Conservation (phyloP, 2,329 filamentous ascomycete species). For the Trichoderma guizhouense region DNA sequence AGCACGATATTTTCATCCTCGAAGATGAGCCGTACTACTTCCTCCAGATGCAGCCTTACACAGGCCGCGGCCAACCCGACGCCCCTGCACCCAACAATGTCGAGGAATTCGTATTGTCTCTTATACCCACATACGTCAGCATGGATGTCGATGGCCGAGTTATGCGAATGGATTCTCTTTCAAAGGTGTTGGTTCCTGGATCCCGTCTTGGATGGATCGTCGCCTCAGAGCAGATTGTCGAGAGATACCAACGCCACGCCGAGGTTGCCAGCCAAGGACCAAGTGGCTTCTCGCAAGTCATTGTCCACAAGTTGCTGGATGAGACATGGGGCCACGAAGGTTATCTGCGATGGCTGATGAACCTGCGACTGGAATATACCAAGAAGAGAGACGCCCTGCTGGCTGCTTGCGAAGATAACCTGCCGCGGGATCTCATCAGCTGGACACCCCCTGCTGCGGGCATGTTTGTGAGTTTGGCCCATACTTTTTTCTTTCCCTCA, state of each 20-base stretch:
- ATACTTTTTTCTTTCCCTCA: not conserved
- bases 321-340: constrained; percentile 91
- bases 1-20: constrained; percentile 81
- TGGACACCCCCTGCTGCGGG: constrained; percentile 81
- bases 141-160: constrained; percentile 86
- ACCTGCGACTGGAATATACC: constrained; percentile 79
- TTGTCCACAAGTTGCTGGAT: constrained; percentile 85
- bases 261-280: constrained; percentile 85
- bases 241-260: constrained; percentile 76
- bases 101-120: constrained; percentile 65
- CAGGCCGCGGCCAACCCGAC: constrained; percentile 47
- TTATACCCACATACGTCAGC: constrained; percentile 66
- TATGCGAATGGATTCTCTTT: constrained; percentile 87
- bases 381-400: constrained; percentile 72
- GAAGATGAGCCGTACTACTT: constrained; percentile 97
- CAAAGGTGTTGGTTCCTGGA: constrained; percentile 83
- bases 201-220: constrained; percentile 86
- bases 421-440: constrained; percentile 70
- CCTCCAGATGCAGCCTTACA: constrained; percentile 80
- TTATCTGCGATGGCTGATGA: constrained; percentile 85
- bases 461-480: constrained; percentile 74
- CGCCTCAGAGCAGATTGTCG: constrained; percentile 77
- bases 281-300: constrained; percentile 76
- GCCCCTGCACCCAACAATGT: constrained; percentile 57
- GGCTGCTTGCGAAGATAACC: constrained; percentile 71